A percentile compares a stretch with the other conserved stretches of the same genome.
Conservation (phyloP, 2,329 filamentous ascomycete genomes). For the Aspergillus sp. region DNA sequence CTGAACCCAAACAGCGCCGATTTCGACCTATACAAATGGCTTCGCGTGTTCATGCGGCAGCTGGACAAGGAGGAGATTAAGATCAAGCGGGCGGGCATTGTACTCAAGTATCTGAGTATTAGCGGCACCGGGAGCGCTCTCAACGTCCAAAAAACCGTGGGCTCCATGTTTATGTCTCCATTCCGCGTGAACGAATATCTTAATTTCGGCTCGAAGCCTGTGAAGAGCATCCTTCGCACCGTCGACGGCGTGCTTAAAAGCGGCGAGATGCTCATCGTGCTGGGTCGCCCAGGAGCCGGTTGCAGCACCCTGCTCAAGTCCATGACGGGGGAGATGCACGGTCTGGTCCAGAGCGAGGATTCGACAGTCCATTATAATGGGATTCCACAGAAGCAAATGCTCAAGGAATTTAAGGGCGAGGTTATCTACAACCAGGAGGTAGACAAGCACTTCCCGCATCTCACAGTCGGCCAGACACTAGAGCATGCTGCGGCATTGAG, state of each 20-base stretch:
- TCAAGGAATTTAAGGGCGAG: constrained; percentile 44
- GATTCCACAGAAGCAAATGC: constrained; percentile 59
- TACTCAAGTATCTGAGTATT: constrained; percentile 57
- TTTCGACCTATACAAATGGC: constrained; percentile 48
- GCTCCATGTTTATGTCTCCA: constrained; percentile 49
- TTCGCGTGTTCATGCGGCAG: constrained; percentile 40
- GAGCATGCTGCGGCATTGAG: constrained; percentile 47
- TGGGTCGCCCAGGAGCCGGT: constrained; percentile 33
- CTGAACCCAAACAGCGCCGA: constrained; percentile 44
- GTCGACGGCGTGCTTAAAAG: constrained; percentile 46
- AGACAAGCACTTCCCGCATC: constrained; percentile 57
- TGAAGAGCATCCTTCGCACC: constrained; percentile 47
- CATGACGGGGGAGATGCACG: constrained; percentile 70
- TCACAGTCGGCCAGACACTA: constrained; percentile 49
- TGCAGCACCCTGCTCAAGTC: constrained; percentile 82
- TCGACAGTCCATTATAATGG: constrained; percentile 74
- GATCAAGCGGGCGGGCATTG: constrained; percentile 48
- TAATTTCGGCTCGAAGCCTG: constrained; percentile 30
- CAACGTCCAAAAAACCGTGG: constrained; percentile 60
- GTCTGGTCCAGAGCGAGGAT: constrained; percentile 59
- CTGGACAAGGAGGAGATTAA: constrained; percentile 48
- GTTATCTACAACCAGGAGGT: constrained; percentile 33
- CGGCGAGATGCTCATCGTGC: constrained; percentile 37
- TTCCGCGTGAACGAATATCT: constrained; percentile 50
- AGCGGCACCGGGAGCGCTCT: constrained; percentile 58